A percentile compares a stretch with the other conserved stretches of the same genome.
Conservation (phyloP, 2,329 filamentous ascomycete species). For the Fusarium denticulatum region DNA sequence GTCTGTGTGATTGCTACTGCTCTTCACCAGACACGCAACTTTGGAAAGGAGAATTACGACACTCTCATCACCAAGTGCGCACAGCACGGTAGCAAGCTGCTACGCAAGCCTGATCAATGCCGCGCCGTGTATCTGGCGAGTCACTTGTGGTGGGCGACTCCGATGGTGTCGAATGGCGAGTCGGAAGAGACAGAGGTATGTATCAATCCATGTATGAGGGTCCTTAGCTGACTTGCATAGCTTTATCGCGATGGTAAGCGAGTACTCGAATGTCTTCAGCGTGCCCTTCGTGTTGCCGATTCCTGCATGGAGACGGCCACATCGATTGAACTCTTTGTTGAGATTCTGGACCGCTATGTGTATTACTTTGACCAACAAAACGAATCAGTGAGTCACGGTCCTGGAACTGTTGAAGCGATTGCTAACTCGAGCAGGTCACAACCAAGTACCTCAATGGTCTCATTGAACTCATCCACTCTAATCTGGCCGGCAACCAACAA, state of each 20-base stretch:
- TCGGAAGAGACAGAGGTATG: conserved; percentile 80
- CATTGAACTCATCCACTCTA: conserved; percentile 98
- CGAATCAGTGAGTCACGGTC: conserved; percentile 74
- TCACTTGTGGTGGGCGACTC: conserved; percentile 97
- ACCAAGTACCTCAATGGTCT: conserved; percentile 98
- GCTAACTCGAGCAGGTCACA: conserved; percentile 68
- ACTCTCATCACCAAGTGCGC: conserved; percentile 98
- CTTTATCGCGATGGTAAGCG: conserved; percentile 97
- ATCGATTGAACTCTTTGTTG: conserved; percentile 96
- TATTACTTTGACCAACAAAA: conserved; percentile 99
- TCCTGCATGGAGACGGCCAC: conserved; percentile 99
- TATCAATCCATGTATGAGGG: conserved; percentile 49
- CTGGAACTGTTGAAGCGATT: neutral
- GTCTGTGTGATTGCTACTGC: conserved; percentile 93
- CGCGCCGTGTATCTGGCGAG: conserved; percentile 95
- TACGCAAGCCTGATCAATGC: conserved; percentile 98
- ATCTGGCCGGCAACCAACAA: conserved; percentile 84
- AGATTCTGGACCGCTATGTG: conserved; percentile 97
- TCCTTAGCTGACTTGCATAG: conserved; percentile 56
- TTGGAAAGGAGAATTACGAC: conserved; percentile 97
- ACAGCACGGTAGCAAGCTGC: conserved; percentile 92
- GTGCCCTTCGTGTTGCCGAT: conserved; percentile 93
- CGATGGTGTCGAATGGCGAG: conserved; percentile 79
- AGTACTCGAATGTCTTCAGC: conserved; percentile 94
- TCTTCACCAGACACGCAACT: conserved; percentile 87